Conservation (phyloP, 1,284 basidiomycete genomes). For the Irpex sp. region DNA sequence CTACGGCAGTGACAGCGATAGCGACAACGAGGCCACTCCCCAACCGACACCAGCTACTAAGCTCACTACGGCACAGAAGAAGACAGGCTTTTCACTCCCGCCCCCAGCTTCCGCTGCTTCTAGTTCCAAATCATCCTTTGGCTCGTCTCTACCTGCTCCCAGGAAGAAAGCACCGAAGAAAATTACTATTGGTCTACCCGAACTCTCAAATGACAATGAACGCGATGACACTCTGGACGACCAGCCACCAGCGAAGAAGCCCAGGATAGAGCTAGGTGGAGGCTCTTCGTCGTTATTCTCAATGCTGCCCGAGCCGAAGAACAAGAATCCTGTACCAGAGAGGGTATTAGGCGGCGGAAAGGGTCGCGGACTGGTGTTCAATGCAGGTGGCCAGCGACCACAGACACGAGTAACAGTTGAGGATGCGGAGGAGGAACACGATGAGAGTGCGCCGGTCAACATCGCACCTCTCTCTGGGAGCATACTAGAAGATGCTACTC, state of each 20-base stretch:
- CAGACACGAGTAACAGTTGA: slow-evolving; percentile 16
- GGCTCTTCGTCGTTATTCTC: slow-evolving; percentile 63
- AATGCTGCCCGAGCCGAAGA: slow-evolving; percentile 76
- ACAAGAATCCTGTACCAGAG: slow-evolving; percentile 45
- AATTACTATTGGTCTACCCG: slow-evolving; percentile 65
- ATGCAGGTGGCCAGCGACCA: slow-evolving; percentile 24
- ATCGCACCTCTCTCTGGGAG: slow-evolving; percentile 6
- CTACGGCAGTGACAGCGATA: slow-evolving; percentile 70
- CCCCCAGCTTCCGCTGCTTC: slow-evolving; percentile 24
- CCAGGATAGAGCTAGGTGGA: slow-evolving; percentile 47
- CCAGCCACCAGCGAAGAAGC: slow-evolving; percentile 56
- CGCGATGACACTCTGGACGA: slow-evolving; percentile 38
- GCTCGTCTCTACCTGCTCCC: slow-evolving; percentile 31
- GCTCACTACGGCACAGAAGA: slow-evolving; percentile 24
- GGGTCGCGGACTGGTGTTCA: slow-evolving; percentile 59
- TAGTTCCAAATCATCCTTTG: slow-evolving; percentile 18
- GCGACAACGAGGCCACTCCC: slow-evolving; percentile 40
- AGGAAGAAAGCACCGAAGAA: slow-evolving; percentile 54
- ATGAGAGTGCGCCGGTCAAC: slow-evolving; percentile 6
- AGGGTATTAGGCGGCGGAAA: slow-evolving; percentile 63
- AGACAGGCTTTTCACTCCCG: slow-evolving; percentile 35
- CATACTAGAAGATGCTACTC: slow-evolving; percentile 14
- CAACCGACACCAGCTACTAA: slow-evolving; percentile 16
- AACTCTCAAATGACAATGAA: slow-evolving; percentile 38
- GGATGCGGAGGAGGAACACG: slow-evolving; percentile 21